Conservation (phyloP, 2,329 filamentous ascomycete species). For the Calonectria fujianensis region DNA sequence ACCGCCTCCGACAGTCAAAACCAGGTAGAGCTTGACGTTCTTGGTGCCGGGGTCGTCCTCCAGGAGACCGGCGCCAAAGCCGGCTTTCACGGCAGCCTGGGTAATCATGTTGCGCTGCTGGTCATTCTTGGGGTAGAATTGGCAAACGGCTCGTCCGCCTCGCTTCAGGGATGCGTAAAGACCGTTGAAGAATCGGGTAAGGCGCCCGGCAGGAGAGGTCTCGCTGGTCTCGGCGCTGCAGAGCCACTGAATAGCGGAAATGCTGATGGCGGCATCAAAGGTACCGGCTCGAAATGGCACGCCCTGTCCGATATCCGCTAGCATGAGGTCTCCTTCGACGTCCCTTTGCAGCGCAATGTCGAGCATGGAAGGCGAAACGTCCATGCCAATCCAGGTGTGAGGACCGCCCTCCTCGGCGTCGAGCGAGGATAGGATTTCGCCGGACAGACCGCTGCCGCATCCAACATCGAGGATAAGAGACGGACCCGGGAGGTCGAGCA, state of each 20-base stretch:
- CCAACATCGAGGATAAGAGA: conserved; percentile 97
- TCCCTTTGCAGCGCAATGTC: conserved; percentile 93
- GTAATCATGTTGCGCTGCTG: conserved; percentile 94
- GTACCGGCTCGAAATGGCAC: conserved; percentile 93
- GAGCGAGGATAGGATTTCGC: conserved; percentile 90
- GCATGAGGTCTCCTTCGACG: conserved; percentile 93
- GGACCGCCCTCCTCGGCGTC: conserved; percentile 84
- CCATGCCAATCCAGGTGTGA: conserved; percentile 98
- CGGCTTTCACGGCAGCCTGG: conserved; percentile 91
- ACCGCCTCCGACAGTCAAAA: conserved; percentile 87
- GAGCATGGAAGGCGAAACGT: conserved; percentile 97
- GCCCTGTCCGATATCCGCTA: conserved; percentile 96
- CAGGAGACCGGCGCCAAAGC: conserved; percentile 94
- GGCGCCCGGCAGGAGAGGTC: conserved; percentile 84
- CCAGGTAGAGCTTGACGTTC: conserved; percentile 96
- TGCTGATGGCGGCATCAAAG: conserved; percentile 96
- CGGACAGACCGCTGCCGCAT: conserved; percentile 94
- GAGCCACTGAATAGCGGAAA: conserved; percentile 98
- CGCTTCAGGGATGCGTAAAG: conserved; percentile 89
- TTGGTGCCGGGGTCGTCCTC: conserved; percentile 98
- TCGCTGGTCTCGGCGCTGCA: conserved; percentile 96
- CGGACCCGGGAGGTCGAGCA: conserved; percentile 86
- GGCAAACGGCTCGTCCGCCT: conserved; percentile 93
- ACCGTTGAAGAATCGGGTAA: conserved; percentile 93
- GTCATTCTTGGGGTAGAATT: conserved; percentile 99